Conservation (phyloP, 2,329 filamentous ascomycete species). For the Mycogone perniciosa region DNA sequence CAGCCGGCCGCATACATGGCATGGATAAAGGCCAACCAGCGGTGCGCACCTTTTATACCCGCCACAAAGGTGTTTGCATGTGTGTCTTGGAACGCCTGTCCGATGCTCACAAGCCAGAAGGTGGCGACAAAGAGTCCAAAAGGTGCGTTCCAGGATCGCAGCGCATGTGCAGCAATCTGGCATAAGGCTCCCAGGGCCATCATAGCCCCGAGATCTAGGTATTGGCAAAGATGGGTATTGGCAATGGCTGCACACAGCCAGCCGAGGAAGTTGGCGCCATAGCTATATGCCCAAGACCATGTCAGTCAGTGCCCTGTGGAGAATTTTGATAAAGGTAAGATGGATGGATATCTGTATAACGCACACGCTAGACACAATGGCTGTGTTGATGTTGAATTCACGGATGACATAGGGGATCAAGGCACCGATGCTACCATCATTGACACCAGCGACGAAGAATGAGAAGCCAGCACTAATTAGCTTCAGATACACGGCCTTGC, state of each 20-base stretch:
- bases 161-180: conserved; percentile 47
- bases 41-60: conserved; percentile 42
- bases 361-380: conserved; percentile 45
- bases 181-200: conserved; percentile 49
- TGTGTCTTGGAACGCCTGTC: conserved; percentile 58
- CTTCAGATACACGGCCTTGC: conserved; percentile 33
- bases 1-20: conserved; percentile 55
- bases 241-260: conserved; percentile 54
- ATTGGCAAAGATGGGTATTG: conserved; percentile 46
- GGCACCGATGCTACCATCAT: conserved; percentile 58
- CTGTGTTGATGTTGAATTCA: conserved; percentile 48
- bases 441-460: conserved; percentile 60
- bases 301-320: not conserved
- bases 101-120: conserved; percentile 52
- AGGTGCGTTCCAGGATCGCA: conserved; percentile 51
- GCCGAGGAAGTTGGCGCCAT: conserved; percentile 51
- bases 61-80: conserved; percentile 58
- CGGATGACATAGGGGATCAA: conserved; percentile 57
- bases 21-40: conserved; percentile 59
- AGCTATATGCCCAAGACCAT: conserved; percentile 27
- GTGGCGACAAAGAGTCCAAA: conserved; percentile 51
- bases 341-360: conserved; percentile 6
- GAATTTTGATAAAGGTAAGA: not conserved
- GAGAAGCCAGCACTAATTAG: conserved; percentile 51
- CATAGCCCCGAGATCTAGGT: conserved; percentile 50